Evolutionary conservation across 176 grass and related monocot genomes (phyloP).

Genomic region (Oropetium thomaeum): DNA sequence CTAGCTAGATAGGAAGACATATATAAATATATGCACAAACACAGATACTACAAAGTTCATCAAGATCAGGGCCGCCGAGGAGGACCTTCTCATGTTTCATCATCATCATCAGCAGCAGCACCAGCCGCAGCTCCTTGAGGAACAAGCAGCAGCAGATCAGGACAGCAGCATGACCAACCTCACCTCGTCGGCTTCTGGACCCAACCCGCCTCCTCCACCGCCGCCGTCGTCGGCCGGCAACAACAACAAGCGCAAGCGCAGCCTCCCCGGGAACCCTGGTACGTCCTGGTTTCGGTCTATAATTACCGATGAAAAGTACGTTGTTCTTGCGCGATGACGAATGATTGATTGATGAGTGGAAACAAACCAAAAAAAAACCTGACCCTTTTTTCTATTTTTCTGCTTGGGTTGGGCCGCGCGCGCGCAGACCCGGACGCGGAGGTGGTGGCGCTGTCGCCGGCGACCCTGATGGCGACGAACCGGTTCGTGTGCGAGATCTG

Average conservation of each 20-base stretch:
- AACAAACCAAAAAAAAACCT: neutral
- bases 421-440: conserved; percentile 74
- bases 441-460: conserved; percentile 90
- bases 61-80: conserved; percentile 29
- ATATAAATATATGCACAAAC: neutral
- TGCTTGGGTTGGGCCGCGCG: too few species aligned
- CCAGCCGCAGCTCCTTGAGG: conserved; percentile 2
- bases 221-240: conserved; percentile 26
- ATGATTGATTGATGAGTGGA: neutral
- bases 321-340: too few species aligned
- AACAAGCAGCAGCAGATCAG: conserved; percentile 15
- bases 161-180: conserved; percentile 58
- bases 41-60: neutral
- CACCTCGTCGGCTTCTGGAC: conserved; percentile 33
- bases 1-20: neutral
- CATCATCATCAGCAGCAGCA: too few species aligned
- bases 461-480: conserved; percentile 97
- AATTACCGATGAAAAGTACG: too few species aligned
- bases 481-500: conserved; percentile 96
- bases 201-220: conserved; percentile 1
- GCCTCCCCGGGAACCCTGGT: conserved; percentile 92
- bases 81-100: neutral
- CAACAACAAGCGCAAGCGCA: conserved; percentile 90
- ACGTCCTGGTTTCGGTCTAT: too few species aligned
- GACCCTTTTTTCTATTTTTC: neutral